Conservation (phyloP, 2,329 filamentous ascomycete genomes). For the Hypoxylon sp. region DNA sequence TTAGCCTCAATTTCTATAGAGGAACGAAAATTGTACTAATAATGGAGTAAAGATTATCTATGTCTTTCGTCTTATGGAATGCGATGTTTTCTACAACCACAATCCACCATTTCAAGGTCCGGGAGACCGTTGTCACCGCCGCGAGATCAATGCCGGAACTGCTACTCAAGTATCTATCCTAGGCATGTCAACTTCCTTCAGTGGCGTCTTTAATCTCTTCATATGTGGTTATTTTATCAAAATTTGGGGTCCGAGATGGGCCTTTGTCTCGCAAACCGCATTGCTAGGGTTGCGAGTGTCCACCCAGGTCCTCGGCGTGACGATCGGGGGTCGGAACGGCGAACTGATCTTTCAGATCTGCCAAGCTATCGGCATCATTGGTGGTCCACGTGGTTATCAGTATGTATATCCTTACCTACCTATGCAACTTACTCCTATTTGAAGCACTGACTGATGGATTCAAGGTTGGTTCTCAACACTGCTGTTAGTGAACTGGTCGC, state of each 20-base stretch:
- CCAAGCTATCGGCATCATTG: conserved; percentile 73
- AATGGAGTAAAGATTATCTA: conserved; percentile 58
- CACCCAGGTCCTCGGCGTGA: conserved; percentile 71
- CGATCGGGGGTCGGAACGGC: conserved; percentile 66
- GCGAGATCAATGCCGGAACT: conserved; percentile 70
- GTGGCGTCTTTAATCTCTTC: conserved; percentile 71
- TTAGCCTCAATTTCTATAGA: too few species aligned
- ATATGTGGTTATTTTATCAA: conserved; percentile 74
- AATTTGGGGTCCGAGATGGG: conserved; percentile 67
- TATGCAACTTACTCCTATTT: background rate
- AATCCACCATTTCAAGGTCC: conserved; percentile 60
- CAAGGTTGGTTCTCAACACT: conserved; percentile 68
- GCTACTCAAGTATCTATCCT: conserved; percentile 71
- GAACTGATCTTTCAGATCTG: conserved; percentile 73
- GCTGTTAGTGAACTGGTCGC: conserved; percentile 72
- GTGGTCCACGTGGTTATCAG: conserved; percentile 74
- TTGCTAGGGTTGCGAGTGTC: conserved; percentile 70
- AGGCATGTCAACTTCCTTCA: conserved; percentile 72
- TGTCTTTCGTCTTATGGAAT: conserved; percentile 76
- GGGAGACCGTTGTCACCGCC: conserved; percentile 65
- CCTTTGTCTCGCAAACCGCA: conserved; percentile 69
- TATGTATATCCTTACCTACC: conserved; percentile 20
- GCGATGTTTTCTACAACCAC: conserved; percentile 71
- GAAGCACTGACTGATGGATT: conserved; percentile 5
- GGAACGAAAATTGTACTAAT: conserved; percentile 10